phyloP scores from a whole-genome alignment of 805 yeast species.

The Candida maltosa region DNA sequence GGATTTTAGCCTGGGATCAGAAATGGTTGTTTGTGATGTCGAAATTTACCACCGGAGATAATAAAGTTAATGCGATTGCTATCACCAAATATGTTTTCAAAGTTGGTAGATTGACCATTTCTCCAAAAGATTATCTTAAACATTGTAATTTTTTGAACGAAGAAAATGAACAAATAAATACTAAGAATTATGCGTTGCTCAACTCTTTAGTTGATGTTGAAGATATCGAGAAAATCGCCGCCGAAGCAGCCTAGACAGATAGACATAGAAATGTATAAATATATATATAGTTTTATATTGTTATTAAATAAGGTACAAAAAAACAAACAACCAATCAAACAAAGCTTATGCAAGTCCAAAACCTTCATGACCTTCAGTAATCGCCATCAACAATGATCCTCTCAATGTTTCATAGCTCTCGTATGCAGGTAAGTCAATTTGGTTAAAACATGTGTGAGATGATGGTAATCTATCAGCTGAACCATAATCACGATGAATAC shows the following conservation, averaged over 20 bases:
- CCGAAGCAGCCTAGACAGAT: too few species aligned
- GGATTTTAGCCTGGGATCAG: slow-evolving; percentile 77
- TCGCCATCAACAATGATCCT: slow-evolving; percentile 75
- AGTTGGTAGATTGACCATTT: slow-evolving; percentile 68
- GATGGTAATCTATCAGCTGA: slow-evolving; percentile 84
- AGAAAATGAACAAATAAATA: slow-evolving; percentile 42
- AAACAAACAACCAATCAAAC: too few species aligned
- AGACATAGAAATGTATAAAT: too few species aligned
- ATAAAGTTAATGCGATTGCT: slow-evolving; percentile 48
- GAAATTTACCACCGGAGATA: slow-evolving; percentile 48
- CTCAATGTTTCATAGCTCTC: slow-evolving; percentile 84
- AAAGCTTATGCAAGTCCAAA: slow-evolving; percentile 77
- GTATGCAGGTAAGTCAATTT: slow-evolving; percentile 89
- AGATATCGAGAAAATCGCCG: slow-evolving; percentile 24
- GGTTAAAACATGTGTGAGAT: slow-evolving; percentile 96
- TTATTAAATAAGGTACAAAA: too few species aligned
- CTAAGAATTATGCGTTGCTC: slow-evolving; percentile 38
- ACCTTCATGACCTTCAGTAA: slow-evolving; percentile 94
- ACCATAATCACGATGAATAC: slow-evolving; percentile 87
- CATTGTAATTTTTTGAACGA: slow-evolving; percentile 55
- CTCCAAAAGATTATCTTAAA: slow-evolving; percentile 57
- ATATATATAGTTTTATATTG: too few species aligned
- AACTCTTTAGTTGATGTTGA: slow-evolving; percentile 28
- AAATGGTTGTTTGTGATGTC: slow-evolving; percentile 80
- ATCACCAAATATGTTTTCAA: slow-evolving; percentile 75